Conservation (phyloP, 1,284 basidiomycete species). For the Blastosporella zonata region DNA sequence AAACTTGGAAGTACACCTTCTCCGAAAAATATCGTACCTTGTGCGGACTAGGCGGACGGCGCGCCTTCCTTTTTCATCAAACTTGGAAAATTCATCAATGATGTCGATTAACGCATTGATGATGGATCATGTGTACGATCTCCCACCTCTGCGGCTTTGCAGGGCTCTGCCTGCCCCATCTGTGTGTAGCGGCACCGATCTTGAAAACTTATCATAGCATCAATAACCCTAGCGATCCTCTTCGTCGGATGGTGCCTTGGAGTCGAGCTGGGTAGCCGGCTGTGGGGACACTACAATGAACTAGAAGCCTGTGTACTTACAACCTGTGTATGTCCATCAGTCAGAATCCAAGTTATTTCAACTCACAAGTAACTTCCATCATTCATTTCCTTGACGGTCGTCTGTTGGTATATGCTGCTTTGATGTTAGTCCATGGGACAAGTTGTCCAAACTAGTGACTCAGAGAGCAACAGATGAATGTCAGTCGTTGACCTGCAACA, state of each 20-base stretch:
- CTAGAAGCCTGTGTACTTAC: neutral
- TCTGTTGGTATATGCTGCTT: neutral
- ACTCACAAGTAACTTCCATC: slow-evolving; percentile 2
- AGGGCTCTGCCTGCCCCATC: no score
- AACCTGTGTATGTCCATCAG: neutral
- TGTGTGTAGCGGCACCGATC: no score
- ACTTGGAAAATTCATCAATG: no score
- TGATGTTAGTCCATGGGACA: neutral
- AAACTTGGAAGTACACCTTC: no score
- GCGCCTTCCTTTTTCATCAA: no score
- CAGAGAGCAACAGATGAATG: neutral
- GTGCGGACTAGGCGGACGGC: no score
- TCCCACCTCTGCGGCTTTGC: no score
- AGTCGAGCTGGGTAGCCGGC: neutral
- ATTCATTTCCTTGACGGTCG: neutral
- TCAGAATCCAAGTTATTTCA: neutral
- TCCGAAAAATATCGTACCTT: no score
- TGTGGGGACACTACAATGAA: no score
- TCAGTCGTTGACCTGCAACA: no score
- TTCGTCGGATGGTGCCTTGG: neutral
- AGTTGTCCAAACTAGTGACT: neutral
- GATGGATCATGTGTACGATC: no score
- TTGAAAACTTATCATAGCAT: neutral
- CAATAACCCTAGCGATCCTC: neutral
- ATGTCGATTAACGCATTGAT: no score